These are phyloP conservation scores for Nitzschia palea DNA, from an alignment of 108 stramenopile genomes.

Conservation along the genomic window DNA sequence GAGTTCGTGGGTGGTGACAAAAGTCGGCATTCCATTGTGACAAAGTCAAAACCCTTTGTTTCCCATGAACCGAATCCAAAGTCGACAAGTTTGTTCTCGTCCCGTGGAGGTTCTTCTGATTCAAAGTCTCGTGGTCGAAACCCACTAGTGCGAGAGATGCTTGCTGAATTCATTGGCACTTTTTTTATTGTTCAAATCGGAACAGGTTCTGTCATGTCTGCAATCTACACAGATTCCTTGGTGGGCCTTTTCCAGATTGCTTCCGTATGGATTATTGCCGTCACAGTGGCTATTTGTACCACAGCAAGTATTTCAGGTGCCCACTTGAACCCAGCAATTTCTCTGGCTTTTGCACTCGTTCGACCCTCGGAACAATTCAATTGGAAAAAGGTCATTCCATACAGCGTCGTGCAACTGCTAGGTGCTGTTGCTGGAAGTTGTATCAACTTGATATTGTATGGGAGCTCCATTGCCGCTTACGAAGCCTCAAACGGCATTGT, in stretches of 20 bases:
- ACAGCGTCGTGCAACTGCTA: constrained; percentile 33
- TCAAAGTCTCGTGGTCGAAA: background rate
- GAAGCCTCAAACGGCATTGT: constrained; percentile 41
- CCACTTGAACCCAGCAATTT: constrained; percentile 56
- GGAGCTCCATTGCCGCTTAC: constrained; percentile 30
- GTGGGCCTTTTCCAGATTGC: constrained; percentile 58
- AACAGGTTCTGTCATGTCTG: constrained; percentile 43
- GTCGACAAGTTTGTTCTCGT: no score
- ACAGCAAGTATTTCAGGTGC: constrained; percentile 48
- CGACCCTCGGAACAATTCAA: constrained; percentile 29
- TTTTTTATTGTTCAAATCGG: constrained; percentile 54
- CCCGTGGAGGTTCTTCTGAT: no score
- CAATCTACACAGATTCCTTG: constrained; percentile 41
- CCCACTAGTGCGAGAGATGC: constrained; percentile 37
- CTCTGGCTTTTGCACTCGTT: constrained; percentile 41
- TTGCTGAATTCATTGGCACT: constrained; percentile 64
- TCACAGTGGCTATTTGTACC: constrained; percentile 51
- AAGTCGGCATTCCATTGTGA: no score
- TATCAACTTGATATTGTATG: constrained; percentile 42
- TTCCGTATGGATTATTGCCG: constrained; percentile 57
- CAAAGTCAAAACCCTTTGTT: background rate
- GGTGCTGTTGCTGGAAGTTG: constrained; percentile 45
- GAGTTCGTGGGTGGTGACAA: no score
- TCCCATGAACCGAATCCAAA: background rate
- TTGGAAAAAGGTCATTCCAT: constrained; percentile 45